Evolutionary conservation across 495 filamentous ascomycete species (phyloP), one percentile per base, ranked within the genome.

Genomic region (Neurospora tetrasperma): DNA sequence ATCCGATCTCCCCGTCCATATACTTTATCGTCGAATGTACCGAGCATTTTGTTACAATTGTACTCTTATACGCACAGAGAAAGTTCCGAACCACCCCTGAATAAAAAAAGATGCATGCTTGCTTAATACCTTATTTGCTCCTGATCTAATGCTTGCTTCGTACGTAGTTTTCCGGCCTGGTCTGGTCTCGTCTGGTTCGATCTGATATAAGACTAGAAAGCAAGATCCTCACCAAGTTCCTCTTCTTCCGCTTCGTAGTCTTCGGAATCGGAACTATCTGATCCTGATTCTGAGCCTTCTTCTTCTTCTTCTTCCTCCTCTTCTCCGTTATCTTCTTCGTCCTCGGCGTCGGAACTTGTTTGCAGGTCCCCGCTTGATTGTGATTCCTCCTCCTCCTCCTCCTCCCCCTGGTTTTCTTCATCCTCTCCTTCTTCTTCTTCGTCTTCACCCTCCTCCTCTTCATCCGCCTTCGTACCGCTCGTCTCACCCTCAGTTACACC

Each of bases 221-320:
- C 79, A 70, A 83, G 73, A 70, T 80, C 82, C 1, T 79, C 79
- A 18, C 79, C 79, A n/a, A 84, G 62, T 41, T 79, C 82, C 20
- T 80, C 81, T 75, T 85, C 84, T 70, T 84, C 83, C 44, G 80
- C 82, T 69, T 85, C 84, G 66, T 84, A 85, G 59, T 79, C 77
- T 75, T 84, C 83, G 44, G 83, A 84, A 69, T 82, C 80, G 16
- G 78, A 78, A 71, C 74, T 77, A 11, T 76, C 76, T 44, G 77
- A 73, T 43, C 73, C 74, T 2, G 69, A 70, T 12, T 73, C 72
- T 23, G 46, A 75, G n/a, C 42, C 42, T 10, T 44, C 43, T 10
- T 72, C 69, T 38, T 75, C 73, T 12, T 72, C 35, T 35, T 77
- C 73, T 39, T 42, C 69, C n/a, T 69, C 42, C 38, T 71, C 41